These are phyloP conservation scores for Aspergillus hortae DNA, from an alignment of 2,329 filamentous ascomycete genomes.

Conservation along the genomic window DNA sequence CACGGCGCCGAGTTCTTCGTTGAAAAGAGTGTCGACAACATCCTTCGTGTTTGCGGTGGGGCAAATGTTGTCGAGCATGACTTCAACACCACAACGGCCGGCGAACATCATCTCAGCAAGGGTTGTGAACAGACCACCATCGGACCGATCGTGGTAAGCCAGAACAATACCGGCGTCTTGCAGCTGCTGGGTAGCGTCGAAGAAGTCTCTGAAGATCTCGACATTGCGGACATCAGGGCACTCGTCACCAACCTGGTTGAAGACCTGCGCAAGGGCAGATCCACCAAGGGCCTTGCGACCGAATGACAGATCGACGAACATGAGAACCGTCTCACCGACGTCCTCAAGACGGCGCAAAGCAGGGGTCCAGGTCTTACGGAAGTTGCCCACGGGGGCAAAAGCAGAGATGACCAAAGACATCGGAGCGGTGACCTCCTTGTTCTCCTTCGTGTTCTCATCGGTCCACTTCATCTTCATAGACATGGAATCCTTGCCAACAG, in stretches of 20 bases:
- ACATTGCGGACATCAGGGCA: constrained; percentile 81
- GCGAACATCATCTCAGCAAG: constrained; percentile 98
- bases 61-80: constrained; percentile 70
- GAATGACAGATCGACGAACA: constrained; percentile 86
- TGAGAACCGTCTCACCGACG: constrained; percentile 80
- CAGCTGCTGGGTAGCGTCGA: constrained; percentile 73
- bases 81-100: constrained; percentile 80
- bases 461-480: constrained; percentile 99
- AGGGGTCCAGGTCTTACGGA: constrained; percentile 89
- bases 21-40: constrained; percentile 80
- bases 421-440: constrained; percentile 86
- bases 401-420: constrained; percentile 89
- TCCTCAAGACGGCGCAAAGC: constrained; percentile 78
- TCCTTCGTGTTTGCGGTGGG: constrained; percentile 60
- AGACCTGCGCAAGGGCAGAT: constrained; percentile 84
- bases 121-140: constrained; percentile 87
- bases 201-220: constrained; percentile 81
- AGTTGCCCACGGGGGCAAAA: constrained; percentile 78
- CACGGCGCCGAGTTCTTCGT: constrained; percentile 90
- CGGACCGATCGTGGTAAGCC: constrained; percentile 91
- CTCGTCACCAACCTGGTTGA: constrained; percentile 79
- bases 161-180: constrained; percentile 71
- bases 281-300: constrained; percentile 82
- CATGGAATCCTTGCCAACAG: constrained; percentile 96
- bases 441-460: constrained; percentile 61